Evolutionary conservation across 345 rosid species (phyloP), one percentile per base, ranked within the genome.

Genomic region (Punica granatum): DNA sequence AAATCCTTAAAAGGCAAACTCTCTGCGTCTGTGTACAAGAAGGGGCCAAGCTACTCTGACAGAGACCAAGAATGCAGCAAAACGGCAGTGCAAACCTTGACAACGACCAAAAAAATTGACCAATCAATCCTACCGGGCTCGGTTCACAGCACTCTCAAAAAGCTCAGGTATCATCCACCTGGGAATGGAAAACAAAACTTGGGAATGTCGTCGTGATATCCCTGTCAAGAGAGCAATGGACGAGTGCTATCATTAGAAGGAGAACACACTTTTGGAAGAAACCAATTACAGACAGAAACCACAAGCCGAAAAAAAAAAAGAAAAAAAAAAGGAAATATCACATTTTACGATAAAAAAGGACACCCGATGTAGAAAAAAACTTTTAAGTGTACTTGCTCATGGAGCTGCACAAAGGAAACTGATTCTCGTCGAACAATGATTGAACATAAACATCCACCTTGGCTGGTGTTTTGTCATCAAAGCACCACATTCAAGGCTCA

Each of bases 171-270:
- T 93, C 98, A 46, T 90, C 96, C 51, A 93, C 98, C 80, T 92
- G 97, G 11, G 98, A 93, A 71, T 93, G 98, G 77, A 93, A 93
- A 62, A 93, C 98, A 66, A 93, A 93, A 86, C 98, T 93, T 0
- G 98, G 98, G 76, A 93, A 93, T 11, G 98, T 84, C 35, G 98
- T 90, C 0, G 98, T 90, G 69, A 93, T 93, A 69, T 93, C 98
- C 90, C 97, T 93, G 84, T 70, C 42, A 44, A 71, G 35, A 66
- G 6, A 58, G 0, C 28, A 65, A 61, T 11, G 26, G 21, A 2
- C 36, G 36, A n/a, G 14, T 12, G 44, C 21, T n/a, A 46, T 16
- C 23, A 6, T 42, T 12, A 33, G 32, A 66, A 2, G 60, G 33
- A 25, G 33, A 16, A 26, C 60, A 54, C 9, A 54, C 18, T 25